Evolutionary conservation across 148 eudicot genomes (phyloP), one percentile per base, ranked within the genome.

Genomic region (Vaccinium myrtillus): DNA sequence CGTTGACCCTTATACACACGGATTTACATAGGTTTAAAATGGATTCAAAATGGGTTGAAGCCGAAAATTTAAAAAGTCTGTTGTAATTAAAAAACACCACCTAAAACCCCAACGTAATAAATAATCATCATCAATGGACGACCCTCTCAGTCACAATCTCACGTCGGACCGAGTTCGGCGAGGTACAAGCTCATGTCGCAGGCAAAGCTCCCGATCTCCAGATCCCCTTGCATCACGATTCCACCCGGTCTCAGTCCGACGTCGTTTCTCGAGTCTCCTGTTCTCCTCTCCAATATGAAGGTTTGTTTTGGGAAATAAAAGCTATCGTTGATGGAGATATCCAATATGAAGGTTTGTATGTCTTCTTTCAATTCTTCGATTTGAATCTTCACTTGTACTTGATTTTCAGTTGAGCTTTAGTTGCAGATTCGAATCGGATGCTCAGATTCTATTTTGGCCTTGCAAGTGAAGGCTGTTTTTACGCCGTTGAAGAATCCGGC

Each of bases 231-330:
- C 48, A 81, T 95, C 12, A 90, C 94, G 0, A 89, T 96, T 14
- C 99, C 99, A 27, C 96, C 99, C 16, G 95, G 94, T 9, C 97
- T 94, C 87, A 97, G 98, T 78, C 98, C 99, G 27, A 87, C 96
- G 4, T 95, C 99, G 56, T 97, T 97, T 84, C 95, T 97, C 81
- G 99, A 97, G 21, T 97, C 99, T 15, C 99, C 99, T 18, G 98
- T 97, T 75, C 91, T 97, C 23, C 96, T 97, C 75, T 93, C 99
- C 84, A 95, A 97, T 83, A 89, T 97, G 79, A 97, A 97, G 98
- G 74, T 69, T 32, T 27, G 99, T 94, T 36, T 39, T 1, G 39
- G 39, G 39, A 36, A 36, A 36, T 36, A 36, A 36, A 36, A 36
- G 39, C 39, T 36, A 36, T 36, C 39, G 39, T 36, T 36, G 2